phyloP scores from a whole-genome alignment of 176 grass and related monocot species.

The Zoysia japonica region DNA sequence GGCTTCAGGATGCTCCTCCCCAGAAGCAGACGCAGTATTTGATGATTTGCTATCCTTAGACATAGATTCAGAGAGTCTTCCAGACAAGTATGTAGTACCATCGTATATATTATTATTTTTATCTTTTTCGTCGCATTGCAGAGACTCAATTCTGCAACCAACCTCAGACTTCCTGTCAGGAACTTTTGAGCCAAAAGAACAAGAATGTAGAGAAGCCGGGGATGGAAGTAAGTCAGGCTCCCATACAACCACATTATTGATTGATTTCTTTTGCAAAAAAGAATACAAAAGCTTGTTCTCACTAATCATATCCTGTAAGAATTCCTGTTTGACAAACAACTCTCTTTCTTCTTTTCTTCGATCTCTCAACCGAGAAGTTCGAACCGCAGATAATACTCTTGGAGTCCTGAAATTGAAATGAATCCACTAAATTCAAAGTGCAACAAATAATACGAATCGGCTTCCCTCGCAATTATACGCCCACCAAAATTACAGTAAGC shows the following conservation, averaged over 20 bases:
- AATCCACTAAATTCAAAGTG: conserved; percentile 54
- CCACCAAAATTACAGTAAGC: conserved; percentile 33
- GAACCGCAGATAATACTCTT: conserved; percentile 62
- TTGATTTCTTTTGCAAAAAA: conserved; percentile 65
- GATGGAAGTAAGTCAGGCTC: conserved; percentile 84
- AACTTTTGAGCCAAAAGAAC: conserved; percentile 45
- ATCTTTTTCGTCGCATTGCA: conserved; percentile 13
- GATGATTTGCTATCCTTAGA: conserved; percentile 30
- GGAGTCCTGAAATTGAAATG: conserved; percentile 79
- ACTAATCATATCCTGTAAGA: conserved; percentile 92
- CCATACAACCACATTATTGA: conserved; percentile 69
- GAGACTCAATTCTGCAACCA: conserved; percentile 27
- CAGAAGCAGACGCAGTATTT: conserved; percentile 19
- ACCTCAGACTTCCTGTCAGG: conserved; percentile 36
- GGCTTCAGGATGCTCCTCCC: conserved; percentile 30
- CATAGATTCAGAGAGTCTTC: conserved; percentile 21
- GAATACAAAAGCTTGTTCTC: conserved; percentile 71
- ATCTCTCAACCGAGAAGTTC: conserved; percentile 84
- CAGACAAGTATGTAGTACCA: conserved; percentile 15
- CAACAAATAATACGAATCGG: conserved; percentile 36
- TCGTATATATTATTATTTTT: conserved; percentile 34
- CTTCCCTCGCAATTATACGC: conserved; percentile 24
- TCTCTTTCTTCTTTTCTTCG: conserved; percentile 96
- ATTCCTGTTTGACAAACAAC: conserved; percentile 80
- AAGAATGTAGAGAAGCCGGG: conserved; percentile 39